A percentile compares a stretch with the other conserved stretches of the same genome.
phyloP scores from a whole-genome alignment of 1,139 yeast genomes.

The Suhomyces ambrosiae region DNA sequence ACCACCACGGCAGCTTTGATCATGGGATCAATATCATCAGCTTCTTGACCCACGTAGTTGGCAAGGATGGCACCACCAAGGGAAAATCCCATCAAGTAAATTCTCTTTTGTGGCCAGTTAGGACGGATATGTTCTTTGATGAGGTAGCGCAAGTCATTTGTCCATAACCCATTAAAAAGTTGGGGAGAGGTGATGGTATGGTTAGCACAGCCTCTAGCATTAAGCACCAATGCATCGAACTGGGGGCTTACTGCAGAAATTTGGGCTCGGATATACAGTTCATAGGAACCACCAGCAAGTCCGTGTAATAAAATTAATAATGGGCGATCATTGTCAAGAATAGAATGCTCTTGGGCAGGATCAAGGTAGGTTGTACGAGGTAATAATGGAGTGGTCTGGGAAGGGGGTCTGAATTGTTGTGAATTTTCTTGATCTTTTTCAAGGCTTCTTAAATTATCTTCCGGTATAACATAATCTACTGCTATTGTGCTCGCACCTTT shows the following conservation, averaged over 20 bases:
- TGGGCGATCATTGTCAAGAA: slow-evolving; percentile 45
- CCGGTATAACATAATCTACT: slow-evolving; percentile 41
- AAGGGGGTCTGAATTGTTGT: slow-evolving; percentile 32
- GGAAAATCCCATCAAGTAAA: slow-evolving; percentile 57
- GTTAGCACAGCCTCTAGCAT: slow-evolving; percentile 63
- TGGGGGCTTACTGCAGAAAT: slow-evolving; percentile 35
- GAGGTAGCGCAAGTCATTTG: slow-evolving; percentile 59
- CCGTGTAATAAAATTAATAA: slow-evolving; percentile 60
- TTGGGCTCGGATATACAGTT: slow-evolving; percentile 54
- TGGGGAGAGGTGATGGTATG: slow-evolving; percentile 61
- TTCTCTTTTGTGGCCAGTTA: slow-evolving; percentile 52
- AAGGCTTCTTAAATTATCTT: slow-evolving; percentile 18
- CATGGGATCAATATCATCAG: slow-evolving; percentile 35
- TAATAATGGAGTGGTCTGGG: slow-evolving; percentile 42
- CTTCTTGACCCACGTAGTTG: slow-evolving; percentile 79
- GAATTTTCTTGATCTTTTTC: no score
- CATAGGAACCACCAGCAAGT: slow-evolving; percentile 64
- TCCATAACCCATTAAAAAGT: slow-evolving; percentile 62
- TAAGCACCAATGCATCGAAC: slow-evolving; percentile 58
- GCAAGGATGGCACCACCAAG: slow-evolving; percentile 76
- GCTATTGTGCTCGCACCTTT: slow-evolving; percentile 43
- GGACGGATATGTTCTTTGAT: slow-evolving; percentile 48
- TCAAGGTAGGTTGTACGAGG: slow-evolving; percentile 46
- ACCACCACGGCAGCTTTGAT: slow-evolving; percentile 53
- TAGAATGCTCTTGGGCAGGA: slow-evolving; percentile 34